Conservation (phyloP, 1,139 yeast species). For the Sugiyamaella pinicola region DNA sequence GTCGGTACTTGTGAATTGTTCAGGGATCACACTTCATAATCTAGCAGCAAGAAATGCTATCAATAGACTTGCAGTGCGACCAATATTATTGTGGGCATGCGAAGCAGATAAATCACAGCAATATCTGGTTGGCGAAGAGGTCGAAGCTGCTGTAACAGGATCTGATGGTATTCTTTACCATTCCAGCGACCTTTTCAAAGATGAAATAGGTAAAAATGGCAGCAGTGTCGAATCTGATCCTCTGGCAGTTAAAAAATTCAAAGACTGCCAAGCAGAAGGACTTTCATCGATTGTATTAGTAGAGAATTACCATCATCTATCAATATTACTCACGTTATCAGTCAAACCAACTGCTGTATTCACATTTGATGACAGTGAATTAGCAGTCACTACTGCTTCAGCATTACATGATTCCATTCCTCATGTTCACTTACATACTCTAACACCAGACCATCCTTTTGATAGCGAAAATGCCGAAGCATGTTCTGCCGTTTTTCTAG, state of each 20-base stretch:
- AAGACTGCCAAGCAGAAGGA: conserved; percentile 16
- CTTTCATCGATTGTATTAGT: conserved; percentile 14
- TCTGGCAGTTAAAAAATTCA: conserved; percentile 10
- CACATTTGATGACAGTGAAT: conserved; percentile 12
- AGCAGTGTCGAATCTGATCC: not conserved
- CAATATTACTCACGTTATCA: conserved; percentile 11
- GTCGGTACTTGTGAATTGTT: conserved; percentile 28
- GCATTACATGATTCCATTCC: conserved; percentile 4
- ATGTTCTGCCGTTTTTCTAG: conserved; percentile 6
- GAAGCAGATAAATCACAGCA: conserved; percentile 26
- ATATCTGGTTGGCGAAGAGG: conserved; percentile 33
- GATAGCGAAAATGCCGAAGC: not conserved
- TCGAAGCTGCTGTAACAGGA: conserved; percentile 35
- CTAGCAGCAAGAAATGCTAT: conserved; percentile 32
- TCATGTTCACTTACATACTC: conserved; percentile 15
- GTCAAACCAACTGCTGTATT: conserved; percentile 19
- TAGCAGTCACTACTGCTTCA: conserved; percentile 5
- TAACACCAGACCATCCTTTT: conserved; percentile 4
- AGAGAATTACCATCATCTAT: conserved; percentile 11
- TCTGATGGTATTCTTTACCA: conserved; percentile 33
- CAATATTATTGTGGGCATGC: conserved; percentile 31
- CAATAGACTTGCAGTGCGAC: conserved; percentile 30
- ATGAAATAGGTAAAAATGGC: conserved; percentile 11
- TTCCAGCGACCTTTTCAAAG: conserved; percentile 23
- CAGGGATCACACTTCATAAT: conserved; percentile 34